phyloP scores from a whole-genome alignment of 2,329 filamentous ascomycete species.

The Torrubiella hemipterigena region DNA sequence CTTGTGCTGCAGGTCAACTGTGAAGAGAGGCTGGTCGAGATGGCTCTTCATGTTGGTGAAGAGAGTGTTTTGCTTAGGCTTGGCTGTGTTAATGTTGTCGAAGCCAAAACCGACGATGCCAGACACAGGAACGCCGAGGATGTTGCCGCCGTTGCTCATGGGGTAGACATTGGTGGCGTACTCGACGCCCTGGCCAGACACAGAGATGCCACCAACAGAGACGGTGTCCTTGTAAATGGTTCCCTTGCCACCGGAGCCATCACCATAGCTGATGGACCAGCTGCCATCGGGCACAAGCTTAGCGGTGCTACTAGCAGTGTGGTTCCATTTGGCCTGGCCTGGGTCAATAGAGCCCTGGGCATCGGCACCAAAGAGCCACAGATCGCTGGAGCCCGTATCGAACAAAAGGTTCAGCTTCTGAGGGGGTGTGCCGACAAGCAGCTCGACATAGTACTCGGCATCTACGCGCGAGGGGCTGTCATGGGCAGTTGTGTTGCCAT shows the following conservation, averaged over 20 bases:
- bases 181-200: constrained; percentile 18
- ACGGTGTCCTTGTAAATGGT: constrained; percentile 19
- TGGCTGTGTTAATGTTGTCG: constrained; percentile 17
- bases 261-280: constrained; percentile 20
- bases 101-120: not conserved
- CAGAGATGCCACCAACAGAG: constrained; percentile 15
- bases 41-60: constrained; percentile 9
- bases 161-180: constrained; percentile 13
- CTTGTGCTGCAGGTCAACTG: constrained; percentile 8
- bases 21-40: constrained; percentile 7
- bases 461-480: not conserved
- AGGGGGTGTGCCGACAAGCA: not conserved
- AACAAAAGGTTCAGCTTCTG: not conserved
- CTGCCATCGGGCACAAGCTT: constrained; percentile 12
- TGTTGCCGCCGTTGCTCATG: constrained; percentile 9
- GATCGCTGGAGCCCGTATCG: constrained; percentile 3
- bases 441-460: not conserved
- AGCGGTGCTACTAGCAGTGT: constrained; percentile 14
- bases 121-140: not conserved
- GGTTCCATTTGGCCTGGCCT: constrained; percentile 18
- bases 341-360: constrained; percentile 11
- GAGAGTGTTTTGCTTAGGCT: constrained; percentile 17
- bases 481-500: too few species aligned
- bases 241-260: constrained; percentile 17
- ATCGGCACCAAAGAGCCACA: constrained; percentile 20